A percentile compares a stretch with the other conserved stretches of the same genome.
phyloP scores from a whole-genome alignment of 306 rosid genomes.

The Erythrophleum fordii region DNA sequence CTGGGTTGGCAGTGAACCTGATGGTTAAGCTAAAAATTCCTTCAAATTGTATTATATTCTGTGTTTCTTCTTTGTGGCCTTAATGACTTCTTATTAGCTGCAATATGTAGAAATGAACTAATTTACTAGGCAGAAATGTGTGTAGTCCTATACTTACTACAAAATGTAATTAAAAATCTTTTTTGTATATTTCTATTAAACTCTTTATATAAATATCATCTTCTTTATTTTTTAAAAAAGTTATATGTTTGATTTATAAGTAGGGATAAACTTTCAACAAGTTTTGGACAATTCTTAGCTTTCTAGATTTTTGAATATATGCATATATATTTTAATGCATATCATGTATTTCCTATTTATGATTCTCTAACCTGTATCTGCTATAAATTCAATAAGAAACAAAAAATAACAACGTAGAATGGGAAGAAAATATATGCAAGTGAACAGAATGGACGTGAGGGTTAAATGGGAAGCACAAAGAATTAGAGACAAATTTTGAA shows the following conservation, averaged over 20 bases:
- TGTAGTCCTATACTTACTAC: background rate
- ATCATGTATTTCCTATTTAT: too few species aligned
- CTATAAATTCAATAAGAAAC: too few species aligned
- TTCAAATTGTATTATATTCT: background rate
- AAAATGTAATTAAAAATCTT: background rate
- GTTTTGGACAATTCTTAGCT: background rate
- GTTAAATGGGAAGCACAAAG: too few species aligned
- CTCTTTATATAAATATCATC: background rate
- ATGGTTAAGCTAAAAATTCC: background rate
- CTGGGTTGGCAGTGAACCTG: background rate
- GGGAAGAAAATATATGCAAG: too few species aligned
- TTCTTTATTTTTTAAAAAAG: background rate
- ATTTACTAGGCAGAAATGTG: background rate
- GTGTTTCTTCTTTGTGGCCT: slow-evolving; percentile 6
- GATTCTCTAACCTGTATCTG: too few species aligned
- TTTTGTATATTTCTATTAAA: background rate
- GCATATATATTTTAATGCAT: background rate
- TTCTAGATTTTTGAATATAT: background rate
- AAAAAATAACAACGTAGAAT: too few species aligned
- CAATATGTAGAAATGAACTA: background rate
- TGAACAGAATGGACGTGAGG: too few species aligned
- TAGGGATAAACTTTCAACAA: background rate
- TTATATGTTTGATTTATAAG: background rate
- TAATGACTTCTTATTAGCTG: background rate
- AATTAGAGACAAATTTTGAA: too few species aligned